Evolutionary conservation across 352 stramenopile genomes (phyloP), one percentile per base, ranked within the genome.

Genomic region (Globisporangium takayamanum): DNA sequence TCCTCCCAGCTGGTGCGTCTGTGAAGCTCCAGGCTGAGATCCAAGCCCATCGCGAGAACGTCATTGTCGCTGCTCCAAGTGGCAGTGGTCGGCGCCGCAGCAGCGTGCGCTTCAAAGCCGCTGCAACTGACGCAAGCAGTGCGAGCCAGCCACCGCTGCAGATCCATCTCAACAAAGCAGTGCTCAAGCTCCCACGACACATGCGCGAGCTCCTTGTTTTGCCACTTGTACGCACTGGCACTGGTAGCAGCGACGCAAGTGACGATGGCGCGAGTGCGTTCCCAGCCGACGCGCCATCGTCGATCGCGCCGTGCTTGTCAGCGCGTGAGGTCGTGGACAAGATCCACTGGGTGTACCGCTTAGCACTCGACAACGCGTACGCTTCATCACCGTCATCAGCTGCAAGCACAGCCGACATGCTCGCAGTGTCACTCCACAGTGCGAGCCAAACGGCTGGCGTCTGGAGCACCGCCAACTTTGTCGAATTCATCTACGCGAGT

Each of bases 321-420:
- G 66, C 55, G 22, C 36, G 67, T 25, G 73, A 82, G 50, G 64
- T 79, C 4, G 36, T 73, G 7, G 55, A 65, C 3, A 61, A 61
- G 46, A 78, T 82, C 28, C 70, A 72, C 18, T 62, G 60, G 50
- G 50, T 79, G 14, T 82, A 76, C 33, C 30, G 11, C 16, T n/a
- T 47, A 12, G 62, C 69, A 2, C 28, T 73, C 1, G 62, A 69
- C 20, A 68, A 51, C 11, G 51, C 18, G 16, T 59, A 59, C 15
- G n/a, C 42, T 11, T n/a, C 37, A 3, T 59, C 37, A 3, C 55
- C 50, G 7, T 55, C 51, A 10, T 56, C 37, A 26, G 26, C 44
- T 18, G 10, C 36, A 10, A 11, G 25, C 33, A 11, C 48, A 2
- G 51, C 18, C 11, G 41, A 55, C 10, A n/a, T 52, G 51, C 37